phyloP scores from a whole-genome alignment of 2,329 filamentous ascomycete genomes.

The Hypoxylon sp. region DNA sequence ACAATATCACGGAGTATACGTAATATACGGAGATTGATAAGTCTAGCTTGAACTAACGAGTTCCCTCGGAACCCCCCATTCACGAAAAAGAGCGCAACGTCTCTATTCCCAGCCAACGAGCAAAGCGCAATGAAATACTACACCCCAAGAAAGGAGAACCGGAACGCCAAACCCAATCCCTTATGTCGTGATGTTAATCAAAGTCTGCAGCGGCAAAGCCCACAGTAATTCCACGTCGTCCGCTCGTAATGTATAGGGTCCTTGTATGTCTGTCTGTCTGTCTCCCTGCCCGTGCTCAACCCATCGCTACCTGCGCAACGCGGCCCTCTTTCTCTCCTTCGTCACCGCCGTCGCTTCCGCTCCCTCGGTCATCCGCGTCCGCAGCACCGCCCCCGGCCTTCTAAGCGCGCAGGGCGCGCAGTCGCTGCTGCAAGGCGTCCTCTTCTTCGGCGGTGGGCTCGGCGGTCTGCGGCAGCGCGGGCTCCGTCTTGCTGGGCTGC shows the following conservation, averaged over 20 bases:
- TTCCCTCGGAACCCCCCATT: background rate
- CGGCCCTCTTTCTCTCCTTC: slow-evolving; percentile 4
- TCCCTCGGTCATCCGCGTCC: background rate
- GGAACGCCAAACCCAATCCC: slow-evolving; percentile 36
- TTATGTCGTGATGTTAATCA: slow-evolving; percentile 38
- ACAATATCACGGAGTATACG: background rate
- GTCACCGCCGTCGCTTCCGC: slow-evolving; percentile 4
- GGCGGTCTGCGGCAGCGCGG: slow-evolving; percentile 63
- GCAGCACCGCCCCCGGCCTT: slow-evolving; percentile 27
- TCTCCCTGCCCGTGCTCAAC: background rate
- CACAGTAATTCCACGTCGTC: background rate
- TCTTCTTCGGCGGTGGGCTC: slow-evolving; percentile 84
- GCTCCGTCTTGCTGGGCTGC: slow-evolving; percentile 70
- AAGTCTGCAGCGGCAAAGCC: slow-evolving; percentile 22
- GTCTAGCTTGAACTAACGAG: background rate
- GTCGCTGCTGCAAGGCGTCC: slow-evolving; percentile 77
- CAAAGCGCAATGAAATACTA: background rate
- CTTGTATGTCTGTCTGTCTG: background rate
- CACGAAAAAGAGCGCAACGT: background rate
- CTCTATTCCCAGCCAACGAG: background rate
- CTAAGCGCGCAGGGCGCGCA: slow-evolving; percentile 69
- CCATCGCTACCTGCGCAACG: slow-evolving; percentile 11
- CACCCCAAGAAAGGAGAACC: slow-evolving; percentile 18
- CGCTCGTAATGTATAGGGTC: background rate
- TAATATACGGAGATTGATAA: background rate